Evolutionary conservation across 805 yeast genomes (phyloP), one percentile per base, ranked within the genome.

Genomic region (Yamadazyma paraphyllophila): DNA sequence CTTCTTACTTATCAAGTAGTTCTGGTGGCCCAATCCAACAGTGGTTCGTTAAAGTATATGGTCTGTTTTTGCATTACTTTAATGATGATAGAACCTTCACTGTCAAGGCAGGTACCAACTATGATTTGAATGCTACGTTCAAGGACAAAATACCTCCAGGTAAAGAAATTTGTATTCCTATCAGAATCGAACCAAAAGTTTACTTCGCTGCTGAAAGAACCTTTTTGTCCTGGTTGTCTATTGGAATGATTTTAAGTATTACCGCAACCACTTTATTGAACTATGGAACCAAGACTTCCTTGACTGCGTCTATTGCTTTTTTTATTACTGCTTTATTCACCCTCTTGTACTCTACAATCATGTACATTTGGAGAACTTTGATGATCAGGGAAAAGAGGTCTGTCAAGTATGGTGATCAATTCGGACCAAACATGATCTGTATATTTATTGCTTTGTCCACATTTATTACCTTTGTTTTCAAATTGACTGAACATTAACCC

Each of bases 181-280:
- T 94, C 32, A 80, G 99, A 59, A 91, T 94, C 31, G 99, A 94
- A 67, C 99, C 99, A 47, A 94, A 94, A 70, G 99, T 94, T n/a
- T 94, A 94, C 64, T 94, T 94, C 67, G 99, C 99, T 6, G 89
- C 96, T 17, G 99, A 94, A 66, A 82, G 99, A 69, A 94, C 99
- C 0, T 92, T 83, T 60, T 74, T 94, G 51, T 81, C 95, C 34
- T 94, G 99, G 99, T 70, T 92, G 45, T 91, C 96, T 34, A 88
- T 94, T 55, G 88, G 94, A 7, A 80, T 94, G 74, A 73, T 92
- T 36, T 74, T 94, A 46, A 90, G 94, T 36, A 95, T 92, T 39
- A 86, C 96, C 34, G 95, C 97, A 1, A 86, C 90, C 7, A 78
- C 96, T 0, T 74, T 94, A 54, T 72, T 92, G 55, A 86, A 88